A percentile compares a stretch with the other conserved stretches of the same genome.
Conservation (phyloP, 257 asterid species). For the Petrea volubilis region DNA sequence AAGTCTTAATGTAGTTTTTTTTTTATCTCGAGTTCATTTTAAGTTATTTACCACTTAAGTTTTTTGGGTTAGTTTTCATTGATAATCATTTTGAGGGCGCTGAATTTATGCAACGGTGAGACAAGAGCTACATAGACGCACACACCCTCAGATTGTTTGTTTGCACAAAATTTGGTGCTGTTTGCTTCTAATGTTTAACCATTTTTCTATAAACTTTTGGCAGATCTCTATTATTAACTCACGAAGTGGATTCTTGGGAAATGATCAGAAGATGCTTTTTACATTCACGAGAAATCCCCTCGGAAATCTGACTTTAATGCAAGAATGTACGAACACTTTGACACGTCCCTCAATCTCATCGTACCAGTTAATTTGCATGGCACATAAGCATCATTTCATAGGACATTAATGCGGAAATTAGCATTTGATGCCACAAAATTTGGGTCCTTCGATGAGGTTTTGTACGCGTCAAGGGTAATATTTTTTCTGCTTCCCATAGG, state of each 20-base stretch:
- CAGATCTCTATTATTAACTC: neutral
- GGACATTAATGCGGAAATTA: too few relatives aligned
- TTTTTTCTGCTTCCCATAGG: conserved; percentile 20
- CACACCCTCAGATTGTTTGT: too few relatives aligned
- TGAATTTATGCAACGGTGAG: too few relatives aligned
- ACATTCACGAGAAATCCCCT: neutral
- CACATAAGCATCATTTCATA: neutral
- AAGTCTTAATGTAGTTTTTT: too few relatives aligned
- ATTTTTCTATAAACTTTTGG: neutral
- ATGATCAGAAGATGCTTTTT: conserved; percentile 19
- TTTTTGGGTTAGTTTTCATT: too few relatives aligned
- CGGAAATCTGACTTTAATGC: conserved; percentile 15
- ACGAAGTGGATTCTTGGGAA: conserved; percentile 23
- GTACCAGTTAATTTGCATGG: too few relatives aligned
- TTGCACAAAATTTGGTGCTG: neutral
- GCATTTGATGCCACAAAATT: conserved; percentile 19
- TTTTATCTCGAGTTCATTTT: too few relatives aligned
- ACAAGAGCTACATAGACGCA: too few relatives aligned
- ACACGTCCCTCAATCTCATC: neutral
- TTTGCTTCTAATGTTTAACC: neutral
- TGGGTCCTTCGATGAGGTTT: conserved; percentile 36
- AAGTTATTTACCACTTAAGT: too few relatives aligned
- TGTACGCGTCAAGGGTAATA: neutral
- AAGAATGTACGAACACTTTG: neutral
- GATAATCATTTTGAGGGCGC: too few relatives aligned